Evolutionary conservation across 106 monocot species (phyloP).

Genomic region (Alisma plantagoaquatica): DNA sequence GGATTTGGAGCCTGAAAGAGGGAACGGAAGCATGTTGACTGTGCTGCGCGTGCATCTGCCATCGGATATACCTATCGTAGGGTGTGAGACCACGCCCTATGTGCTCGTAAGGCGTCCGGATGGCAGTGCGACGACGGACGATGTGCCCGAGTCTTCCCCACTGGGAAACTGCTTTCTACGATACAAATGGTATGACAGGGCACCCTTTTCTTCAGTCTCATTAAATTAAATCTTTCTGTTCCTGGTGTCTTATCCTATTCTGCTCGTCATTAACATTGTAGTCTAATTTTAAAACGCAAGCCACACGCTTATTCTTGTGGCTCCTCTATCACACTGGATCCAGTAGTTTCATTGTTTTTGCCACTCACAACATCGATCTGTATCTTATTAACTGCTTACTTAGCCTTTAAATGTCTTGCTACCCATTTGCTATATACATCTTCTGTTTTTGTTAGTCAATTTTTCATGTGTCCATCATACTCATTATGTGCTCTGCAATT

Average conservation of each 20-base stretch:
- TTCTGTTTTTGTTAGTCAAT: too few relatives aligned
- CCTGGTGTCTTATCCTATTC: too few relatives aligned
- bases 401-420: too few relatives aligned
- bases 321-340: too few relatives aligned
- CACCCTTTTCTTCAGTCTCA: background rate
- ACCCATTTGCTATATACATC: too few relatives aligned
- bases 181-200: constrained; percentile 14
- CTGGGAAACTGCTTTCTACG: constrained; percentile 13
- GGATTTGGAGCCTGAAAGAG: background rate
- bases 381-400: background rate
- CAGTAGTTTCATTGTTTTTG: background rate
- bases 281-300: too few relatives aligned
- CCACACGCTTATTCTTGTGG: too few relatives aligned
- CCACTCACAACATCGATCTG: background rate
- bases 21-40: constrained; percentile 18
- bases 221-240: background rate
- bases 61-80: constrained; percentile 27
- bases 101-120: constrained; percentile 15
- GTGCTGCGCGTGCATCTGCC: constrained; percentile 23
- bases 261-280: too few relatives aligned
- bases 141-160: constrained; percentile 18
- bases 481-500: too few relatives aligned
- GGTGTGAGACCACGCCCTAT: constrained; percentile 28
- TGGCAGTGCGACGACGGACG: constrained; percentile 15
- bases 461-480: too few relatives aligned